Evolutionary conservation across 2,329 filamentous ascomycete species (phyloP).

Genomic region (Aspergillus costaricaensis): DNA sequence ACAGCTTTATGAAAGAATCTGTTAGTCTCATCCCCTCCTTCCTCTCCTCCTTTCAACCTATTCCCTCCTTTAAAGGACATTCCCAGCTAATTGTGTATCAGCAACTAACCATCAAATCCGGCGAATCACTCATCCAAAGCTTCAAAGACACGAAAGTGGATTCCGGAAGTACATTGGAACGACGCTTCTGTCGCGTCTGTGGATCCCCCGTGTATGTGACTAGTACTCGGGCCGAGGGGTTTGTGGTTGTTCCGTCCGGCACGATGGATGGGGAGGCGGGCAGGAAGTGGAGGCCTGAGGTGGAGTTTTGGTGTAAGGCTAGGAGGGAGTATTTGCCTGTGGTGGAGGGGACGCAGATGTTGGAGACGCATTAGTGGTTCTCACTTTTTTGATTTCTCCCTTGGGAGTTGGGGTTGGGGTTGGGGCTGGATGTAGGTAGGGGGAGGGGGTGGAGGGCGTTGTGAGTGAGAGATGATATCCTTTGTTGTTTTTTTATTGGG

Average conservation of each 20-base stretch:
- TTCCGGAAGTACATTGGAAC: neutral
- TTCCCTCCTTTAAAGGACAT: no score
- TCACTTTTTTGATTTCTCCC: neutral
- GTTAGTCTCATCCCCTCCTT: constrained; percentile 8
- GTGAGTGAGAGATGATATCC: no score
- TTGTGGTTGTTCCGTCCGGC: neutral
- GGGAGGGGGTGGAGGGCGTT: no score
- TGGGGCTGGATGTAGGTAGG: neutral
- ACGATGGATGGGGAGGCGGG: neutral
- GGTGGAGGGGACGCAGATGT: neutral
- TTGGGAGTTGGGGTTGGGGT: neutral
- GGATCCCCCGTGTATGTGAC: neutral
- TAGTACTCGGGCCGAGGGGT: neutral
- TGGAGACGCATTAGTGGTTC: neutral
- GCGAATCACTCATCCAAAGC: neutral
- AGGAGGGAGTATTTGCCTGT: neutral
- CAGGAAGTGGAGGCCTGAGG: neutral
- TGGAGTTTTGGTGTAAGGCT: neutral
- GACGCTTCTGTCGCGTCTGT: neutral
- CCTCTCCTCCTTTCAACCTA: neutral
- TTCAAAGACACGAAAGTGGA: neutral
- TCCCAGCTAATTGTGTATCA: no score
- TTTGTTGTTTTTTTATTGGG: no score
- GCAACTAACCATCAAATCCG: constrained; percentile 14
- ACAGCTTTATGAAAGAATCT: constrained; percentile 19